These are phyloP conservation scores for Phtheirospermum japonicum DNA, from an alignment of 257 asterid genomes.

Conservation along the genomic window DNA sequence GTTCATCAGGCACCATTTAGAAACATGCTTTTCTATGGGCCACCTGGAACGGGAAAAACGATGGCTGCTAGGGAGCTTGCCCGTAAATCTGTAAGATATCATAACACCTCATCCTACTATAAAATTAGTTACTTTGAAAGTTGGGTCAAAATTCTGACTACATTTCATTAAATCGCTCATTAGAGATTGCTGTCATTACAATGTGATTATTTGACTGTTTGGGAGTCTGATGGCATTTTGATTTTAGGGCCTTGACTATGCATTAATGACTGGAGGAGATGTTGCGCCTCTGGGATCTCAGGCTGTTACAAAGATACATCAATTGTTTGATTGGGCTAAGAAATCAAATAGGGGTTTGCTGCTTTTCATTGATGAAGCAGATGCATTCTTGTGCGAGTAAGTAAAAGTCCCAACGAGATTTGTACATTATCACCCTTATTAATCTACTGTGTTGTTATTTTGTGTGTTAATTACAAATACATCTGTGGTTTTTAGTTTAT, in stretches of 20 bases:
- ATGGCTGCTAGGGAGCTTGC: conserved; percentile 99
- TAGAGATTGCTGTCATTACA: no score
- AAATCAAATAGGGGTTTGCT: conserved; percentile 84
- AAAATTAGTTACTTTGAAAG: conserved; percentile 12
- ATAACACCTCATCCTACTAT: conserved; percentile 13
- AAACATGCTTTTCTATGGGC: conserved; percentile 94
- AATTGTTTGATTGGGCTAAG: conserved; percentile 92
- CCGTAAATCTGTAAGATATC: conserved; percentile 76
- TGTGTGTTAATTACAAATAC: background rate
- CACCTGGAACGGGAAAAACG: conserved; percentile 99
- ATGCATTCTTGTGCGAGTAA: conserved; percentile 99
- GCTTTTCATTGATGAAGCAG: conserved; percentile 98
- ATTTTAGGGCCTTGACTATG: conserved; percentile 92
- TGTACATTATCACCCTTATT: background rate
- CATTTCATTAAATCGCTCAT: background rate
- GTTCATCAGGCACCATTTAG: conserved; percentile 94
- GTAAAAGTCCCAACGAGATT: conserved; percentile 27
- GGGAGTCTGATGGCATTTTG: conserved; percentile 25
- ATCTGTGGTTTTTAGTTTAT: no score
- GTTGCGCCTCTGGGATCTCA: conserved; percentile 96
- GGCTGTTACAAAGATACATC: conserved; percentile 98
- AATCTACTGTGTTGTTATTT: background rate
- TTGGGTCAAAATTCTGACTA: background rate
- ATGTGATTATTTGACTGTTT: background rate
- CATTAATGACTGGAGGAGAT: conserved; percentile 99